phyloP scores from a whole-genome alignment of 805 yeast genomes.

The Lipomyces japonicus region DNA sequence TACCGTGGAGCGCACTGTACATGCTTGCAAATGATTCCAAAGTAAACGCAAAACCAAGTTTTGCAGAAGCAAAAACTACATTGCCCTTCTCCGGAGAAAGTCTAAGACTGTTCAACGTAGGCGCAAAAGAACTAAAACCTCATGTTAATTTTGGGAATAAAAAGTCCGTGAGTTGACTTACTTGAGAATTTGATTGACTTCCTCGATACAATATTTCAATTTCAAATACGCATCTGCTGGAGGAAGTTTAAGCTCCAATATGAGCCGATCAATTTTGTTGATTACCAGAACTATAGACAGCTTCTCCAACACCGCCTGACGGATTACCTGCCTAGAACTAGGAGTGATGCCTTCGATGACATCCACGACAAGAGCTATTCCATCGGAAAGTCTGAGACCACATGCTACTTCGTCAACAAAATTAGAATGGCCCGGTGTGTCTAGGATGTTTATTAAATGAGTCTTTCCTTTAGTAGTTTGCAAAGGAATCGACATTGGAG shows the following conservation, averaged over 20 bases:
- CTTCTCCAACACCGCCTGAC: constrained; percentile 49
- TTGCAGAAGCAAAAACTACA: constrained; percentile 70
- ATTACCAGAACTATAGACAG: constrained; percentile 58
- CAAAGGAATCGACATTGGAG: constrained; percentile 59
- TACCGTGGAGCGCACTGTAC: constrained; percentile 39
- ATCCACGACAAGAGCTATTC: constrained; percentile 70
- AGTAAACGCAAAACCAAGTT: constrained; percentile 61
- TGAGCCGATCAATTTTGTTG: constrained; percentile 81
- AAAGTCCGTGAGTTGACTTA: constrained; percentile 35
- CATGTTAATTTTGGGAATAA: constrained; percentile 19
- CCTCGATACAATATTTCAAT: constrained; percentile 55
- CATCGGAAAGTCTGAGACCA: constrained; percentile 59
- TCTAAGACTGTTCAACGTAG: constrained; percentile 6
- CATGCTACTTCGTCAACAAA: constrained; percentile 71
- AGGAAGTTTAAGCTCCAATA: constrained; percentile 73
- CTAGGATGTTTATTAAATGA: constrained; percentile 59
- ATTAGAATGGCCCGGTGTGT: constrained; percentile 89
- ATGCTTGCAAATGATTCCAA: constrained; percentile 60
- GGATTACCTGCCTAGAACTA: constrained; percentile 49
- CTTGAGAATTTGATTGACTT: constrained; percentile 54
- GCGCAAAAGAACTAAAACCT: constrained; percentile 6
- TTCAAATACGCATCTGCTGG: constrained; percentile 71
- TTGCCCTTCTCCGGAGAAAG: constrained; percentile 63
- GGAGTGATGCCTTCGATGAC: constrained; percentile 74
- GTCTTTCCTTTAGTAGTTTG: constrained; percentile 55